Percentiles rank a stretch among this genome's conserved stretches.
phyloP scores from a whole-genome alignment of 2,329 filamentous ascomycete genomes.

The Immersiporthe knoxdaviesiana region DNA sequence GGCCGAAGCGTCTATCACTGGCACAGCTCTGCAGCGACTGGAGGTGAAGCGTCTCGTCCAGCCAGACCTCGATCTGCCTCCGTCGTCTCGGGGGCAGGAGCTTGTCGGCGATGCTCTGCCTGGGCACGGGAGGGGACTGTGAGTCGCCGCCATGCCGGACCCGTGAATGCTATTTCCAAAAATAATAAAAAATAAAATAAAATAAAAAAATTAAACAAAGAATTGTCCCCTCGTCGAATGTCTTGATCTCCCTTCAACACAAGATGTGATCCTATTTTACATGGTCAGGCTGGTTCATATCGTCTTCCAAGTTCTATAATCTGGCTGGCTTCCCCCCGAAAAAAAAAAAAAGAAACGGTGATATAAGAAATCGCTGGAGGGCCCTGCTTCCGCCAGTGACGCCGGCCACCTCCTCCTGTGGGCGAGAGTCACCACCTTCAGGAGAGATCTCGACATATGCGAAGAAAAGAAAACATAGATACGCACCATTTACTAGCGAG shows the following conservation, averaged over 20 bases:
- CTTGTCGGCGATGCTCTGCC: constrained; percentile 7
- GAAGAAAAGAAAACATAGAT: no score
- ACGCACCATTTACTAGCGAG: neutral
- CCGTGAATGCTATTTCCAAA: neutral
- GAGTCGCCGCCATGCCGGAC: neutral
- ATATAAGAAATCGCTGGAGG: no score
- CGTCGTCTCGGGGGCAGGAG: constrained; percentile 20
- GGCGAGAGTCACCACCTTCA: neutral
- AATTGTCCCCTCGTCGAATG: neutral
- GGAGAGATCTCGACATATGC: neutral
- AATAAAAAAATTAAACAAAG: no score
- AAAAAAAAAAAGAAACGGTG: no score
- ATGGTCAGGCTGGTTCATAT: neutral
- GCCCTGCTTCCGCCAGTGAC: neutral
- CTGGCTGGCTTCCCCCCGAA: no score
- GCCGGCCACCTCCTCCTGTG: neutral
- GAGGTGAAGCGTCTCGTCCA: constrained; percentile 9
- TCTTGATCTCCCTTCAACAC: neutral
- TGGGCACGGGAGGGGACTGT: neutral
- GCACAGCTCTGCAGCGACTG: constrained; percentile 13
- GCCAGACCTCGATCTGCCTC: constrained; percentile 25
- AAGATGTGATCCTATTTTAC: neutral
- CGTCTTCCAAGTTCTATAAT: no score
- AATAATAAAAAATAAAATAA: neutral
- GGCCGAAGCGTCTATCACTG: constrained; percentile 14